Base-by-base conservation (phyloP, 495 filamentous ascomycete species). In the Daldinia bambusicola region DNA sequence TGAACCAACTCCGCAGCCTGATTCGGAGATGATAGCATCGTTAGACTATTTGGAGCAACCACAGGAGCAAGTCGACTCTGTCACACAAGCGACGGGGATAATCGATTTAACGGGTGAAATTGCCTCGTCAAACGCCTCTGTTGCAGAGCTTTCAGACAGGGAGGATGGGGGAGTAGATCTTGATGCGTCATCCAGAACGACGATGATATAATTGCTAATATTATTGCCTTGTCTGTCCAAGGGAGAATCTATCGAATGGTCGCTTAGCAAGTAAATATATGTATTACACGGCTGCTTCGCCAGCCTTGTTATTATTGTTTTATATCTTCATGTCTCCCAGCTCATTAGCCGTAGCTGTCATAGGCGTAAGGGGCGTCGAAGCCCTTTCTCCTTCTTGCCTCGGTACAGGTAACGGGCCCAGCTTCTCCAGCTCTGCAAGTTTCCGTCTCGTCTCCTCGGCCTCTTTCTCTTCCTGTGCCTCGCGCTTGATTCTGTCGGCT, bases 401-500 rank as follows among this genome's bases (percentile, higher is more conserved):
- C 2, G 63, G 63, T 16, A 67, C 31, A 53, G 70, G 65, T 9
- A 72, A 41, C 9, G 74, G 63, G 4, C 51, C 57, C 22, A 67
- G 69, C 40, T 72, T 70, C 63, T 80, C 82, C 31, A 77, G 75
- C 34, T 79, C 80, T 61, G 84, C 82, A 20, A 84, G 55, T 50
- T 66, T 79, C 55, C 68, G 70, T 45, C 72, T 73, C 63, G 73
- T 74, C 70, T 82, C 77, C 55, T 78, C 76, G 8, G 74, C 75
- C 50, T 81, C 76, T 57, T 61, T 76, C 20, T 75, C 66, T 20
- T 78, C 43, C 18, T 64, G 41, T 14, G 66, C 75, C 41, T 79
- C 76, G 55, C 57, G 69, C 83, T 84, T 73, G 74, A 77, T 61
- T 78, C 80, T 55, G 68, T 86, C 84, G 50, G 79, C 78, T 72